A percentile compares a stretch with the other conserved stretches of the same genome.
These are phyloP conservation scores for Hypoxylon sp. DNA, from an alignment of 2,329 filamentous ascomycete genomes.

Conservation along the genomic window DNA sequence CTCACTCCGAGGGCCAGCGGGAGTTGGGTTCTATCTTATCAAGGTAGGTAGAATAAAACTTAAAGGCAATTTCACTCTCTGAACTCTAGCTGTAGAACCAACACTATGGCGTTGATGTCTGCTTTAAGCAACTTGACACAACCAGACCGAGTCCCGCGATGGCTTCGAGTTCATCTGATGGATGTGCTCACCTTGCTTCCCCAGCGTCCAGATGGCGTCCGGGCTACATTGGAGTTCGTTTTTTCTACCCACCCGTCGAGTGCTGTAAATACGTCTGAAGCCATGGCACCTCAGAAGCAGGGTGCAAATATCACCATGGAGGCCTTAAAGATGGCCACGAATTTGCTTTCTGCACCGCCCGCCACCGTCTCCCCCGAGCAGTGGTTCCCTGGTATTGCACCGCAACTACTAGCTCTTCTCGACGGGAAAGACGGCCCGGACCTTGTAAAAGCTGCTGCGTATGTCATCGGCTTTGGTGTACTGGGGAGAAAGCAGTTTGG, in stretches of 20 bases:
- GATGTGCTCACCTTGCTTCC: slow-evolving; percentile 70
- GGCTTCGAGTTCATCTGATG: slow-evolving; percentile 69
- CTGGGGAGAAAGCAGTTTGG: slow-evolving; percentile 72
- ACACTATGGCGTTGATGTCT: slow-evolving; percentile 65
- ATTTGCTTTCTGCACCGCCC: slow-evolving; percentile 71
- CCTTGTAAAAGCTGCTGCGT: slow-evolving; percentile 68
- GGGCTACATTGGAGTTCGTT: slow-evolving; percentile 76
- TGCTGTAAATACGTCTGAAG: slow-evolving; percentile 55
- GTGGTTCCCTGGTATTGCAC: slow-evolving; percentile 71
- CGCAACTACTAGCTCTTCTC: slow-evolving; percentile 70
- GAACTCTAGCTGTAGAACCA: slow-evolving; percentile 55
- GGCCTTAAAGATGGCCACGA: slow-evolving; percentile 72
- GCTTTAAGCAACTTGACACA: slow-evolving; percentile 73
- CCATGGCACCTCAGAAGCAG: slow-evolving; percentile 62
- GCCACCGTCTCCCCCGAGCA: slow-evolving; percentile 62
- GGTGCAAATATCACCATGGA: slow-evolving; percentile 76
- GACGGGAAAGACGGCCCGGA: slow-evolving; percentile 70
- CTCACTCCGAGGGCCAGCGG: slow-evolving; percentile 51
- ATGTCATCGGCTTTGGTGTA: slow-evolving; percentile 74
- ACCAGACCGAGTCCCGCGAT: slow-evolving; percentile 67
- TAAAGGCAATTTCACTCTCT: slow-evolving; percentile 39
- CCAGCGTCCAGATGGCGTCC: slow-evolving; percentile 71
- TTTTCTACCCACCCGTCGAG: slow-evolving; percentile 74
- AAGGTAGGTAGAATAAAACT: slow-evolving; percentile 54
- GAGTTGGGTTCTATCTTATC: slow-evolving; percentile 63